These are phyloP conservation scores for Exserohilum rostratum DNA, from an alignment of 2,329 filamentous ascomycete species.

Conservation along the genomic window DNA sequence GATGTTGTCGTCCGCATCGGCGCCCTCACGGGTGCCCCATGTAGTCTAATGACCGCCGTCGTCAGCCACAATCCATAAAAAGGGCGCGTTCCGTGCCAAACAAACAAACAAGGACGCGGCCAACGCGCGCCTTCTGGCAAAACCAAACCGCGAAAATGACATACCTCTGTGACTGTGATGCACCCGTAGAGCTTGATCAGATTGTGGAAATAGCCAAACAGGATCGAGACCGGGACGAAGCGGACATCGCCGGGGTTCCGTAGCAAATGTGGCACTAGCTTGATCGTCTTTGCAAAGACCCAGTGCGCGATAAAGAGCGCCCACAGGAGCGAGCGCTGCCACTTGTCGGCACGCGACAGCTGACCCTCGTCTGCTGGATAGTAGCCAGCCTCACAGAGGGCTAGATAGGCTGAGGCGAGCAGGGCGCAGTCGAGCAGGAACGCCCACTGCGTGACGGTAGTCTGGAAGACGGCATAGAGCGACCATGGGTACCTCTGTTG, in stretches of 20 bases:
- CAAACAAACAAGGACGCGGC: slow-evolving; percentile 25
- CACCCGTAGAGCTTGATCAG: slow-evolving; percentile 90
- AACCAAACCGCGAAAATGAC: too few relatives aligned
- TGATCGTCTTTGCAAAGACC: slow-evolving; percentile 88
- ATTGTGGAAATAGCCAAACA: slow-evolving; percentile 93
- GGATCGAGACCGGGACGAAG: slow-evolving; percentile 80
- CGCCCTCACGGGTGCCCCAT: slow-evolving; percentile 92
- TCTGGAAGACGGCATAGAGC: slow-evolving; percentile 89
- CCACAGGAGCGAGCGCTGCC: slow-evolving; percentile 39
- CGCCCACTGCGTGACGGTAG: slow-evolving; percentile 88
- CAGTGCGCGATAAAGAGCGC: slow-evolving; percentile 49
- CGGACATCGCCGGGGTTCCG: slow-evolving; percentile 81
- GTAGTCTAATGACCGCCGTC: slow-evolving; percentile 68
- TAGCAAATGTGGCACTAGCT: slow-evolving; percentile 84
- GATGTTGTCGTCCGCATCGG: slow-evolving; percentile 71
- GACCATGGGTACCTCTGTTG: slow-evolving; percentile 83
- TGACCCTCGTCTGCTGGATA: slow-evolving; percentile 28
- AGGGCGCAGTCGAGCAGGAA: slow-evolving; percentile 72
- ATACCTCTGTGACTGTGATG: slow-evolving; percentile 64
- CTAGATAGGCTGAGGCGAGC: slow-evolving; percentile 38
- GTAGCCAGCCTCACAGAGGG: slow-evolving; percentile 41
- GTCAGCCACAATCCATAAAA: slow-evolving; percentile 20
- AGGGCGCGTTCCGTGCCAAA: too few relatives aligned
- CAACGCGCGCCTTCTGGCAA: background rate
- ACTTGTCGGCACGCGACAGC: slow-evolving; percentile 21